Percentiles rank a stretch among this genome's conserved stretches.
Evolutionary conservation across 2,329 filamentous ascomycete species (phyloP).

Genomic region (Fusarium sp.): DNA sequence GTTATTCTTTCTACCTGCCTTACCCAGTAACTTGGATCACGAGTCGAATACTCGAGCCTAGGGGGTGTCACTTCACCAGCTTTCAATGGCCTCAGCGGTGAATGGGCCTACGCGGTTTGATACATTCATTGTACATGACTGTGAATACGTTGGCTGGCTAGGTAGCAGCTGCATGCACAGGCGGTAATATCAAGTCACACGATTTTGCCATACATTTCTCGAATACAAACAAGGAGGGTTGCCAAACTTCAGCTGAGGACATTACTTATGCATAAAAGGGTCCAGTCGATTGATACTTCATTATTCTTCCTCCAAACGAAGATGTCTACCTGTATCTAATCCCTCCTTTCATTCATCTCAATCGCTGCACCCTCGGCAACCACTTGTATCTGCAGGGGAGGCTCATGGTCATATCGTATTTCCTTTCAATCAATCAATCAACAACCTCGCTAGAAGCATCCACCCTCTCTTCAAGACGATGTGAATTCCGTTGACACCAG

Average conservation of each 20-base stretch:
- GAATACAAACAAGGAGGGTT: not conserved
- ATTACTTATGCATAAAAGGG: not conserved
- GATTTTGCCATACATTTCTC: not conserved
- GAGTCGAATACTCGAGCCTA: not conserved
- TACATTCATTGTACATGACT: not conserved
- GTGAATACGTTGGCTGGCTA: not conserved
- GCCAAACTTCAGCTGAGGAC: not conserved
- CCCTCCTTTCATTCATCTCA: slow-evolving; percentile 7
- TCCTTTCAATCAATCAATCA: slow-evolving; percentile 6
- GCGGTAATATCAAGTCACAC: not conserved
- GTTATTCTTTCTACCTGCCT: not conserved
- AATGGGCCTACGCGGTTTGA: not conserved
- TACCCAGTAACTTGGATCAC: not conserved
- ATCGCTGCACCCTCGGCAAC: slow-evolving; percentile 6
- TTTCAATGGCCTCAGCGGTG: not conserved
- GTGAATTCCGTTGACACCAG: not conserved
- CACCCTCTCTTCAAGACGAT: not conserved
- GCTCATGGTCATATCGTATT: slow-evolving; percentile 10
- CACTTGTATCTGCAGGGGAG: slow-evolving; percentile 2
- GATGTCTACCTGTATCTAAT: not conserved
- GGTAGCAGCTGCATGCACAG: slow-evolving; percentile 2
- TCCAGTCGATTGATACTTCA: slow-evolving; percentile 1
- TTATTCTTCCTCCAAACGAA: slow-evolving; percentile 21
- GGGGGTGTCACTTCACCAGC: not conserved
- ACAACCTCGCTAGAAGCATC: not conserved